Evolutionary conservation across 202 grass and related monocot species (phyloP), one percentile per base, ranked within the genome.

Genomic region (Schoenoplectus tabernaemontani): DNA sequence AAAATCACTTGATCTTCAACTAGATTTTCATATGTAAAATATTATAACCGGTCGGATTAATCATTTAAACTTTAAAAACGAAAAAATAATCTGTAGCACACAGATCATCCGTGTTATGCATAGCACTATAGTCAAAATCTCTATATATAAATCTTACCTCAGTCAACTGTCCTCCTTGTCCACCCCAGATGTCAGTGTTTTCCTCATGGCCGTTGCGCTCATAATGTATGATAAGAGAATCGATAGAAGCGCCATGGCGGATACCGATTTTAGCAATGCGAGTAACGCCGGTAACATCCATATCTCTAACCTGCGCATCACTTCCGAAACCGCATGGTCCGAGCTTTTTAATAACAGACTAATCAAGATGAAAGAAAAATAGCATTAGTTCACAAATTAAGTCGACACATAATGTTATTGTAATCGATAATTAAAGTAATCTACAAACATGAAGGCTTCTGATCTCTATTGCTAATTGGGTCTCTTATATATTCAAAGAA

Each of bases 181-280:
- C 86, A 8, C 86, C 89, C 83, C 89, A 88, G 8, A 80, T 65
- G 68, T 88, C 86, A 26, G 86, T 88, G 83, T 79, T 85, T 58
- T 91, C 89, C 23, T 80, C 36, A 41, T 54, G 80, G 15, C 69
- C 80, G 78, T 67, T 20, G 5, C 62, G 76, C 10, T 76, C 59
- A 36, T 88, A 88, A 28, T 83, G 56, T 2, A 91, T 43, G 37
- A 72, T 83, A 26, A 86, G 38, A 86, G 74, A 79, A 63, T 91
- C 78, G 16, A 85, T 81, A 33, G 79, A 24, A 33, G 12, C 66
- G 1, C 83, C 80, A 81, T 88, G 86, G n/a, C 76, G 79, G 47
- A 91, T 64, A 50, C 56, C 56, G 22, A 91, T 78, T 84, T 44
- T 83, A 5, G 71, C 78, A 16, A 91, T 81, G 2, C 75, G 88